Evolutionary conservation across 2,329 filamentous ascomycete genomes (phyloP), one percentile per base, ranked within the genome.

Genomic region (Curvularia sp.): DNA sequence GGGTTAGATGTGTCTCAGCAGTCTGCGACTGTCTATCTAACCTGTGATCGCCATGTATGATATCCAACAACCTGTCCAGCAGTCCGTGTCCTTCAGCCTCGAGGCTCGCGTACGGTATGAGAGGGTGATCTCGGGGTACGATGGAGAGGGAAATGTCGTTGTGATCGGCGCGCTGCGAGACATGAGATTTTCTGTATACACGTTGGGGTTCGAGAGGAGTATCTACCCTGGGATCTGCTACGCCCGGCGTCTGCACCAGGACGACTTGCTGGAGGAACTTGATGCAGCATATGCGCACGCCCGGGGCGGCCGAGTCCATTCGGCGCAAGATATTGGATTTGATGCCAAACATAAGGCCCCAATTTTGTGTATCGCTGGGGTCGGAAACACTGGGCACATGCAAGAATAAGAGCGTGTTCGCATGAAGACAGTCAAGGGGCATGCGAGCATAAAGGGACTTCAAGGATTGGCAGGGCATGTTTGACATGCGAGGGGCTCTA

Each of bases 191-290:
- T 21, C n/a, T 46, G 55, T 38, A n/a, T 54, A 48, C 59, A 36
- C 15, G 51, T 23, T 23, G 38, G 49, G 19, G 23, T 8, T 19
- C 19, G 10, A 53, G 66, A 27, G 47, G 53, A 4, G 55, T 64
- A 61, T 86, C 77, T 85, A 97, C 92, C 81, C 92, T 88, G 67
- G 91, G 90, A 74, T 98, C 94, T 66, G 91, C 90, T 57, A 89
- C 80, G 46, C 92, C 92, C n/a, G 89, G 88, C 10, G 92, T 97
- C 78, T 99, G 94, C 18, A 93, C 91, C 65, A 97, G 86, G 43
- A 99, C 90, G 43, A 98, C 92, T 63, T 92, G 88, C 80, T 99
- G 94, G 36, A 92, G 89, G 77, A 99, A 99, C 78, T 99, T 99
- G 83, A 98, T 89, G 80, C 95, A 98, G 82, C 93, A 96, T 76